These are phyloP conservation scores for Daldinia decipiens DNA, from an alignment of 495 filamentous ascomycete species.

Conservation along the genomic window DNA sequence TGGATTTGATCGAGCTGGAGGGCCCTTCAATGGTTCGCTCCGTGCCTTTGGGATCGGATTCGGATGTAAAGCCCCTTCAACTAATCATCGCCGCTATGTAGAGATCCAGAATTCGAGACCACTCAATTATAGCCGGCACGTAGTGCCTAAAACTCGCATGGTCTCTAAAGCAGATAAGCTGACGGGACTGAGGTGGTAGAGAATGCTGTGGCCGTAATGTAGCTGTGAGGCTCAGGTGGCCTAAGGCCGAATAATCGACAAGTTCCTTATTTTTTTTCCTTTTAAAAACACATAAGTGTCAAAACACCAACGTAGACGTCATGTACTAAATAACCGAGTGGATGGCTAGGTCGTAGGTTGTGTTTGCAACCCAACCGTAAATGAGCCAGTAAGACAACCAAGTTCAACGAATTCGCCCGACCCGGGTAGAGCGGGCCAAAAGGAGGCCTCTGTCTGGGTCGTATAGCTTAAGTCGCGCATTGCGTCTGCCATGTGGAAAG, in stretches of 20 bases:
- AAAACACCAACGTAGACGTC: constrained; percentile 14
- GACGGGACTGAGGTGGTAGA: constrained; percentile 24
- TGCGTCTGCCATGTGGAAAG: constrained; percentile 38
- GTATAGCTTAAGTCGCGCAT: constrained; percentile 35
- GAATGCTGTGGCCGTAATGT: constrained; percentile 5
- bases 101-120: not conserved
- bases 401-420: constrained; percentile 19
- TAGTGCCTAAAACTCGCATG: constrained; percentile 8
- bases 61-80: constrained; percentile 9
- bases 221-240: constrained; percentile 22
- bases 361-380: constrained; percentile 41
- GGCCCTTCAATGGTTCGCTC: not conserved
- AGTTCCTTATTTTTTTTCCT: constrained; percentile 1
- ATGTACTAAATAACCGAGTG: constrained; percentile 18
- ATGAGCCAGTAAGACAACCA: constrained; percentile 33
- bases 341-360: constrained; percentile 16
- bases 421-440: constrained; percentile 26
- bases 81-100: constrained; percentile 18
- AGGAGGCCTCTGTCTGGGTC: constrained; percentile 24
- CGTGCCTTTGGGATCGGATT: constrained; percentile 14
- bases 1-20: constrained; percentile 16
- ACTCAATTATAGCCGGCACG: constrained; percentile 4
- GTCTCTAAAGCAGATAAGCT: constrained; percentile 29
- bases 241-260: not conserved
- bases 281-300: not conserved